Conservation (phyloP, 805 yeast genomes). For the Barnettozyma botsteinii region DNA sequence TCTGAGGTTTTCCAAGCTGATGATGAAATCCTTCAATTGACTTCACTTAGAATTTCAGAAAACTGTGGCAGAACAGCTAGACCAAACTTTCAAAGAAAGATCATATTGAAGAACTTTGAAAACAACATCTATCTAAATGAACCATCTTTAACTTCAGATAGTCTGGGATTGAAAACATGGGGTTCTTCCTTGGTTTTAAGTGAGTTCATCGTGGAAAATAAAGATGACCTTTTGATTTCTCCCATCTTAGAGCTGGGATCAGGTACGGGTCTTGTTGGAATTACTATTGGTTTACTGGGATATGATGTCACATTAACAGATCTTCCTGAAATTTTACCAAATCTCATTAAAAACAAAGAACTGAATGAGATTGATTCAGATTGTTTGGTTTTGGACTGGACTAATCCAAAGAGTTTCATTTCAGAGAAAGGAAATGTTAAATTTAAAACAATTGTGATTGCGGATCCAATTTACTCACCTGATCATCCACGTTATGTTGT, state of each 20-base stretch:
- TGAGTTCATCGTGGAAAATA: conserved; percentile 38
- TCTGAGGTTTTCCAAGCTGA: conserved; percentile 36
- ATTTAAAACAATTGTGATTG: conserved; percentile 60
- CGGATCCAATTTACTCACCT: conserved; percentile 87
- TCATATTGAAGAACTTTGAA: conserved; percentile 39
- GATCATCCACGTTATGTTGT: conserved; percentile 74
- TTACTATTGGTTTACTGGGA: conserved; percentile 55
- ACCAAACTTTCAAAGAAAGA: conserved; percentile 60
- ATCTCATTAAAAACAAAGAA: conserved; percentile 52
- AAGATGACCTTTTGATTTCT: conserved; percentile 20
- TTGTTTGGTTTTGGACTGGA: conserved; percentile 73
- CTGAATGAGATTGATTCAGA: conserved; percentile 39
- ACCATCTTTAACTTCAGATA: conserved; percentile 83
- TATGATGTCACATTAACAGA: conserved; percentile 53
- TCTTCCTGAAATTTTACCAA: conserved; percentile 67
- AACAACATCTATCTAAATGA: conserved; percentile 45
- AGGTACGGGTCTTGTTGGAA: conserved; percentile 91
- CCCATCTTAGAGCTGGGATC: conserved; percentile 75
- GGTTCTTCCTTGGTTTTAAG: conserved; percentile 80
- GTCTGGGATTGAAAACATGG: conserved; percentile 92
- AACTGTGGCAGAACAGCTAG: conserved; percentile 81
- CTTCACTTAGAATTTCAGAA: conserved; percentile 67
- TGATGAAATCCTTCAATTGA: conserved; percentile 42
- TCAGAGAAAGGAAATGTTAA: conserved; percentile 25
- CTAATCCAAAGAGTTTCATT: conserved; percentile 42